A percentile compares a stretch with the other conserved stretches of the same genome.
These are phyloP conservation scores for Neonectria ditissima DNA, from an alignment of 2,329 filamentous ascomycete species.

Conservation along the genomic window DNA sequence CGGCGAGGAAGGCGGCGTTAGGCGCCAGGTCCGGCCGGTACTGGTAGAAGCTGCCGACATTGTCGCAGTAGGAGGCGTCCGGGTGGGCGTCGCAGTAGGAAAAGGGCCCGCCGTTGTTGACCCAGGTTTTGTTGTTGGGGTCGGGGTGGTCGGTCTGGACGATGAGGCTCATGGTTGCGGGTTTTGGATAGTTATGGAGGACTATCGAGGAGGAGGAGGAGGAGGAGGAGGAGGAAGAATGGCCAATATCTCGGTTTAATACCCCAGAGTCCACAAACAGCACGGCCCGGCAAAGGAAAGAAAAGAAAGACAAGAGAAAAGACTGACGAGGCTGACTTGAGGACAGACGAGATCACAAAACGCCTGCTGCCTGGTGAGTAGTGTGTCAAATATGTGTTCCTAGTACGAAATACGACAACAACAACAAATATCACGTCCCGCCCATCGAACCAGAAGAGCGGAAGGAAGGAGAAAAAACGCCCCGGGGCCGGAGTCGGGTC, in stretches of 20 bases:
- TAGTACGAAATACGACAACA: no score
- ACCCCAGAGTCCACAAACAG: not conserved
- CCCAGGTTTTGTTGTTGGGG: conserved; percentile 39
- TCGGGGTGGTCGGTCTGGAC: conserved; percentile 27
- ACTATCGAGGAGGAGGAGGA: not conserved
- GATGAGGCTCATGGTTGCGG: conserved; percentile 10
- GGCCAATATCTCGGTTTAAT: not conserved
- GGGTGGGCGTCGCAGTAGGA: conserved; percentile 48
- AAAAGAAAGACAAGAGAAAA: no score
- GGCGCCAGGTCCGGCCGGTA: conserved; percentile 64
- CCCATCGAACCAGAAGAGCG: not conserved
- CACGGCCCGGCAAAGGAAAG: not conserved
- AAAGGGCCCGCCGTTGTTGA: conserved; percentile 30
- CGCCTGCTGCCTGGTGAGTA: not conserved
- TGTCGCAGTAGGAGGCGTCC: conserved; percentile 42
- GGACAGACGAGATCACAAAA: not conserved
- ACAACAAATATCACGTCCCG: not conserved
- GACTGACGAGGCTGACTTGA: not conserved
- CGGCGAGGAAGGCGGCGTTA: conserved; percentile 62
- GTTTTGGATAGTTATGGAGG: not conserved
- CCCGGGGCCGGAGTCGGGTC: conserved; percentile 11
- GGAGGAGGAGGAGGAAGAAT: not conserved
- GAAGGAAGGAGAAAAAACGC: conserved; percentile 14
- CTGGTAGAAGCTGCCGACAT: conserved; percentile 57
- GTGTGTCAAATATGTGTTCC: no score